A percentile compares a stretch with the other conserved stretches of the same genome.
Evolutionary conservation across 2,329 filamentous ascomycete species (phyloP).

Genomic region (Verticillium nonalfalfae): DNA sequence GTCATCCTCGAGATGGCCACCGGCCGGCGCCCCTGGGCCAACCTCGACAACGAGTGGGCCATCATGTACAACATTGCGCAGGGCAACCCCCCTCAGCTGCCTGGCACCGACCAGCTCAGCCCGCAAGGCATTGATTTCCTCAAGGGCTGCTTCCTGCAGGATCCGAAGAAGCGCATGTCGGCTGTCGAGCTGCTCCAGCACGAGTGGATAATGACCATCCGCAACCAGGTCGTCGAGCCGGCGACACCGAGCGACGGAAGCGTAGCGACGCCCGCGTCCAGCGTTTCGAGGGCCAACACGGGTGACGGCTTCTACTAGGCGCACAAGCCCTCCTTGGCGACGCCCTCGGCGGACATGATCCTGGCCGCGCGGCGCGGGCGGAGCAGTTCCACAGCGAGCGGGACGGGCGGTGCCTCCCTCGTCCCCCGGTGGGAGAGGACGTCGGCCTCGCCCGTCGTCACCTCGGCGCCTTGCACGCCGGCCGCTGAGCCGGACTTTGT

Average conservation of each 20-base stretch:
- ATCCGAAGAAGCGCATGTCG: slow-evolving; percentile 71
- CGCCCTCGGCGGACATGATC: not conserved
- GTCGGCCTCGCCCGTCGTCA: not conserved
- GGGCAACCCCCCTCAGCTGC: slow-evolving; percentile 85
- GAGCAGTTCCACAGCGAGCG: not conserved
- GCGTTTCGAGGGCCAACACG: slow-evolving; percentile 8
- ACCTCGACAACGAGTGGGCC: slow-evolving; percentile 96
- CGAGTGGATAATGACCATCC: slow-evolving; percentile 74
- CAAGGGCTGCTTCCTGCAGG: slow-evolving; percentile 76
- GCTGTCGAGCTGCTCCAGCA: slow-evolving; percentile 89
- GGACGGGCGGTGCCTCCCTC: not conserved
- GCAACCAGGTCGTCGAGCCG: slow-evolving; percentile 59
- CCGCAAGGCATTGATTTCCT: slow-evolving; percentile 82
- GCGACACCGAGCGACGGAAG: slow-evolving; percentile 54
- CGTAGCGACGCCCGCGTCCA: slow-evolving; percentile 31
- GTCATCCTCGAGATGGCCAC: slow-evolving; percentile 98
- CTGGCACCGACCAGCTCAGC: slow-evolving; percentile 76
- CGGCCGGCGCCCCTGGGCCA: slow-evolving; percentile 87
- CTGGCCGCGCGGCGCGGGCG: not conserved
- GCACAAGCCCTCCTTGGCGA: not conserved
- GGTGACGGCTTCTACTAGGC: slow-evolving; percentile 13
- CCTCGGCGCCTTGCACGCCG: not conserved
- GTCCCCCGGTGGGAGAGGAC: not conserved
- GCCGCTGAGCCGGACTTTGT: not conserved
- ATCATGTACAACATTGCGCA: slow-evolving; percentile 99